Evolutionary conservation across 2,329 filamentous ascomycete species (phyloP).

Genomic region (Cladosporium velox): DNA sequence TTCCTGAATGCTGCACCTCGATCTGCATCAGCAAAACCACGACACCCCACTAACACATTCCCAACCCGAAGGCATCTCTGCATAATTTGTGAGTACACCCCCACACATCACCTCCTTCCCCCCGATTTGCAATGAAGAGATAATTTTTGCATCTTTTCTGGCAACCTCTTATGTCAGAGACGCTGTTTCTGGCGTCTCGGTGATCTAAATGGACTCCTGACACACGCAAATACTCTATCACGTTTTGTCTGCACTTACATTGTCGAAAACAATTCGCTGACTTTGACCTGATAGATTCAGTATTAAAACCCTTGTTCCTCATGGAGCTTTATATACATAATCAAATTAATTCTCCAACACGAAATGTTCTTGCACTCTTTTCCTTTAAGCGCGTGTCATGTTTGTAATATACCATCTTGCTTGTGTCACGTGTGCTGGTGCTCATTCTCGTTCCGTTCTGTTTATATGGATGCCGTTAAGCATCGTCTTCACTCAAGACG

Average conservation of each 20-base stretch:
- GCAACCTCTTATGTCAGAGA: conserved; percentile 95
- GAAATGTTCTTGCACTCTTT: neutral
- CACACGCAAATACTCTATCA: conserved; percentile 13
- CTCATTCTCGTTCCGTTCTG: neutral
- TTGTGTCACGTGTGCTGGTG: too few relatives aligned
- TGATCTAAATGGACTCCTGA: conserved; percentile 92
- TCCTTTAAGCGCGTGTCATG: neutral
- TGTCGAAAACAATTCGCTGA: conserved; percentile 4
- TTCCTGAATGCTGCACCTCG: neutral
- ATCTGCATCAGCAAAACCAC: neutral
- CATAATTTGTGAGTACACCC: conserved; percentile 15
- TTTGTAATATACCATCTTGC: neutral
- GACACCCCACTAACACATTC: neutral
- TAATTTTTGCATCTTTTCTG: conserved; percentile 64
- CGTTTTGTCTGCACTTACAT: neutral
- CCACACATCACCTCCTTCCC: neutral
- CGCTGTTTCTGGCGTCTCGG: conserved; percentile 54
- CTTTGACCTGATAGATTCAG: conserved; percentile 1
- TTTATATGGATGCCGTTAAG: neutral
- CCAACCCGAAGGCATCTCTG: neutral
- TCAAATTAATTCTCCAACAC: neutral
- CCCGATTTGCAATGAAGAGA: conserved; percentile 19
- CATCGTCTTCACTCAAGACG: neutral
- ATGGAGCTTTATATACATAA: neutral
- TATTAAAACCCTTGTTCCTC: neutral